Evolutionary conservation across 441 rosid genomes (phyloP).

Genomic region (Capsella rubella): DNA sequence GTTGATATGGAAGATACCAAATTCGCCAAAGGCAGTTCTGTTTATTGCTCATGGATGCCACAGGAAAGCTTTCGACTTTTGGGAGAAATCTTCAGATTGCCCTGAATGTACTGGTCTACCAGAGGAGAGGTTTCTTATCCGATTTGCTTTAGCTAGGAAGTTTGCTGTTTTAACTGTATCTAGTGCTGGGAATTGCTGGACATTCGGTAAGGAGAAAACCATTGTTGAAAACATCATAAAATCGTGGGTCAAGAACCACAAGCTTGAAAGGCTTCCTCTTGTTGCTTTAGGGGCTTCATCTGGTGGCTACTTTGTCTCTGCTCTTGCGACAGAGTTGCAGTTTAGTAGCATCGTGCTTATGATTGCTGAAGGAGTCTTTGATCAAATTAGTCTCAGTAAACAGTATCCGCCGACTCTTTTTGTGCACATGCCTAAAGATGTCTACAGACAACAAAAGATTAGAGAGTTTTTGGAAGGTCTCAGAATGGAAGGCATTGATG

Average conservation of each 20-base stretch:
- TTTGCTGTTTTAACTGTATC: conserved; percentile 78
- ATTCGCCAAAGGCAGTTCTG: conserved; percentile 84
- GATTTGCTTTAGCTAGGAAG: conserved; percentile 61
- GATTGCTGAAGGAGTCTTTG: conserved; percentile 87
- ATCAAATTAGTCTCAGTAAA: conserved; percentile 55
- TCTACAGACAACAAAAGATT: conserved; percentile 67
- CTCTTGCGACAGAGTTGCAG: conserved; percentile 61
- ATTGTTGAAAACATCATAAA: conserved; percentile 58
- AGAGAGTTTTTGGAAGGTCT: conserved; percentile 58
- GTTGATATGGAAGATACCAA: conserved; percentile 80
- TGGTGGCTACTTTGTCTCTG: conserved; percentile 89
- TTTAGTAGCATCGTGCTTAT: conserved; percentile 79
- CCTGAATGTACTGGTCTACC: conserved; percentile 79
- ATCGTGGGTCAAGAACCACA: conserved; percentile 62
- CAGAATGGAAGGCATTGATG: conserved; percentile 72
- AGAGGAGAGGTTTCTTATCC: conserved; percentile 76
- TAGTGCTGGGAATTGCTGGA: conserved; percentile 78
- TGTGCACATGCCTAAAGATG: conserved; percentile 93
- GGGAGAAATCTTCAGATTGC: conserved; percentile 80
- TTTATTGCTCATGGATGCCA: conserved; percentile 91
- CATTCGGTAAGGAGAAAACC: conserved; percentile 60
- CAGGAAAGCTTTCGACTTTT: conserved; percentile 79
- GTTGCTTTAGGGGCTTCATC: conserved; percentile 96
- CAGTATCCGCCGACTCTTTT: conserved; percentile 85
- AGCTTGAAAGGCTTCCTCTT: conserved; percentile 75